phyloP scores from a whole-genome alignment of 441 rosid species.

The Manihot esculenta region DNA sequence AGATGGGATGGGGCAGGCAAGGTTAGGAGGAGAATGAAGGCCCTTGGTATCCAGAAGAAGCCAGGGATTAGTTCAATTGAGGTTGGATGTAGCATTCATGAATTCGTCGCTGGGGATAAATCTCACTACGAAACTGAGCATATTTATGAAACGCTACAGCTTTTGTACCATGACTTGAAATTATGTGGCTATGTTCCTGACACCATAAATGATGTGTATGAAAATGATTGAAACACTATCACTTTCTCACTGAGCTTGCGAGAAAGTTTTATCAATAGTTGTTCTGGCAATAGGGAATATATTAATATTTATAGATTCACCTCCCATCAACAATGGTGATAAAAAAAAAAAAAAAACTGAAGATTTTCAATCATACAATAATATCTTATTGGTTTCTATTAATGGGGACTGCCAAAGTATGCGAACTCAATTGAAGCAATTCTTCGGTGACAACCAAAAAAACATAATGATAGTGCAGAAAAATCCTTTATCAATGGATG shows the following conservation, averaged over 20 bases:
- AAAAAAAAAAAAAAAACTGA: not conserved
- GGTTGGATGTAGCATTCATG: conserved; percentile 48
- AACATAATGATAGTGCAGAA: no score
- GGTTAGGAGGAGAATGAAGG: conserved; percentile 68
- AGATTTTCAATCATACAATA: no score
- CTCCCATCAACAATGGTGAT: no score
- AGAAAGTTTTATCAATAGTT: no score
- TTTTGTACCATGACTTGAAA: conserved; percentile 44
- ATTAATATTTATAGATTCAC: no score
- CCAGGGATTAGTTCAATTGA: conserved; percentile 77
- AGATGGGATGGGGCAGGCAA: conserved; percentile 73
- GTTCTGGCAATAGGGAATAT: no score
- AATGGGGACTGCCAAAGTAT: no score
- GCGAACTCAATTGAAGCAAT: no score
- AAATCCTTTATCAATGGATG: no score
- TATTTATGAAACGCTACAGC: conserved; percentile 47
- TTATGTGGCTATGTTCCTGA: conserved; percentile 41
- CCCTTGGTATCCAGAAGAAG: conserved; percentile 60
- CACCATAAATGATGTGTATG: conserved; percentile 16
- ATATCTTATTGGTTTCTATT: no score
- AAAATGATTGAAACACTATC: conserved; percentile 21
- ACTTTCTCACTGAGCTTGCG: no score
- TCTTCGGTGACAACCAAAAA: no score
- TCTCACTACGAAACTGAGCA: conserved; percentile 43
- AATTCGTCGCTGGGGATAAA: conserved; percentile 65